phyloP scores from a whole-genome alignment of 257 asterid genomes.

The Striga asiatica region DNA sequence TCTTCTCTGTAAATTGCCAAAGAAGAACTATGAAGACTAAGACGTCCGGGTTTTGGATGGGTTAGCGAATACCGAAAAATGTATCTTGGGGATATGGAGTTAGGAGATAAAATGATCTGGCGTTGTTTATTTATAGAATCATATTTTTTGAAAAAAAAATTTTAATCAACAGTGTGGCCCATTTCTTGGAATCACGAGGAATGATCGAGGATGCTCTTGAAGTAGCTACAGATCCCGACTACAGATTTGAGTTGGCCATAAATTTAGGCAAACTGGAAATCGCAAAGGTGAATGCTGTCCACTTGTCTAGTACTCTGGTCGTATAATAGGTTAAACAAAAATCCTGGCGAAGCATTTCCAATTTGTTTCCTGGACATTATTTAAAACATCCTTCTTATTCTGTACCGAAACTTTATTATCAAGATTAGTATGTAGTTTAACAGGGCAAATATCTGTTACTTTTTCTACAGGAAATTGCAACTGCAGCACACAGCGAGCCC shows the following conservation, averaged over 20 bases:
- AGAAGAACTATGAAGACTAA: conserved; percentile 1
- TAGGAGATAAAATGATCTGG: too few relatives aligned
- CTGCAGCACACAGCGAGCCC: conserved; percentile 62
- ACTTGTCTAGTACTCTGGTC: conserved; percentile 12
- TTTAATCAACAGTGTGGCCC: conserved; percentile 57
- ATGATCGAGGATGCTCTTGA: conserved; percentile 86
- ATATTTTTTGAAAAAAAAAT: too few relatives aligned
- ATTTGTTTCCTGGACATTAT: neutral
- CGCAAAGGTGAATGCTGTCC: conserved; percentile 51
- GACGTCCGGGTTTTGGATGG: neutral
- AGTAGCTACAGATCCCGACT: conserved; percentile 89
- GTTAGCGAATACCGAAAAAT: neutral
- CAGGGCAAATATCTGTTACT: conserved; percentile 5
- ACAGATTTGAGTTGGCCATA: conserved; percentile 92
- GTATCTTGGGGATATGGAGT: neutral
- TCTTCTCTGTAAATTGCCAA: neutral
- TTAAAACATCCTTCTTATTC: conserved; percentile 4
- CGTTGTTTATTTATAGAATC: too few relatives aligned
- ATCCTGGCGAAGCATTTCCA: neutral
- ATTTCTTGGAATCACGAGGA: conserved; percentile 91
- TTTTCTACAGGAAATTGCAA: conserved; percentile 70
- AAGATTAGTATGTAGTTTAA: neutral
- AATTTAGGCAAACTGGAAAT: conserved; percentile 77
- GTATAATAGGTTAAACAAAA: neutral
- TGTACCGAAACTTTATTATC: conserved; percentile 5